These are phyloP conservation scores for Plasmodium vivax DNA, from an alignment of 169 alveolate genomes.

Conservation along the genomic window DNA sequence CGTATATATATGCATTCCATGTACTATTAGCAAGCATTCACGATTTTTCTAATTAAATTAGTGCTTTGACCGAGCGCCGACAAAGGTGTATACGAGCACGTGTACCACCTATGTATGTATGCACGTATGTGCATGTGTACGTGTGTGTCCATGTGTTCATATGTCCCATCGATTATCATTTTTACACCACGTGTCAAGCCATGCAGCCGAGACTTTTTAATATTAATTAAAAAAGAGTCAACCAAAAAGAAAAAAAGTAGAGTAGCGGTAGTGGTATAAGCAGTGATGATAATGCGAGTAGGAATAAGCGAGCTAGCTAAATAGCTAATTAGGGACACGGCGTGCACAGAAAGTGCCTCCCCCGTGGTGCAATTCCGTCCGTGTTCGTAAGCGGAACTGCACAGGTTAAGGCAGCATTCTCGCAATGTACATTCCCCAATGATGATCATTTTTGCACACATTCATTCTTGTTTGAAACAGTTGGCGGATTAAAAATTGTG, in stretches of 20 bases:
- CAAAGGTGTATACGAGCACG: background rate
- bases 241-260: background rate
- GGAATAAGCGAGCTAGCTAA: background rate
- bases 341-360: background rate
- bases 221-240: background rate
- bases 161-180: background rate
- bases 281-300: background rate
- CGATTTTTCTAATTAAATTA: background rate
- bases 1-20: background rate
- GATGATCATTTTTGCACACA: background rate
- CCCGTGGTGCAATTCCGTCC: background rate
- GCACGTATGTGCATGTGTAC: background rate
- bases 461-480: background rate
- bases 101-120: background rate
- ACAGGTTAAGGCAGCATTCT: background rate
- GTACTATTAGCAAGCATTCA: background rate
- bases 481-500: background rate
- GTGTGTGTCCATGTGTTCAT: background rate
- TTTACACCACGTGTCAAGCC: background rate
- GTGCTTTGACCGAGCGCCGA: background rate
- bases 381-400: background rate
- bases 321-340: background rate
- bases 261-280: background rate
- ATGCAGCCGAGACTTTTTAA: background rate
- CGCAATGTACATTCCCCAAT: background rate